A percentile compares a stretch with the other conserved stretches of the same genome.
Evolutionary conservation across 805 yeast species (phyloP).

Genomic region (Metschnikowia lochheadii): DNA sequence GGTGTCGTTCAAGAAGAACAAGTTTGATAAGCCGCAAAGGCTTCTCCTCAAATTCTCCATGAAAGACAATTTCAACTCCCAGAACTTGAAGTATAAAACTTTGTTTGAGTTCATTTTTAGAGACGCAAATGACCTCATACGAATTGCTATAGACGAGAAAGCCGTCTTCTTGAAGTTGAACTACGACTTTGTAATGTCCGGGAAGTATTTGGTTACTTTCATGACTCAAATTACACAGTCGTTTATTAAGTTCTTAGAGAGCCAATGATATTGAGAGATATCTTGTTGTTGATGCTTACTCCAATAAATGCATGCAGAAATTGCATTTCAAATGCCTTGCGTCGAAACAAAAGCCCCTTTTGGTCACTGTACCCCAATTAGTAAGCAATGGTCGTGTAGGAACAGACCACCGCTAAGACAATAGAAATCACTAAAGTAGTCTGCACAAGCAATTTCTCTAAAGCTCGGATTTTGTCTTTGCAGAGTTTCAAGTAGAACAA

Average conservation of each 20-base stretch:
- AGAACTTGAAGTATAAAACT: slow-evolving; percentile 34
- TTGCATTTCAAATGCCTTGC: background rate
- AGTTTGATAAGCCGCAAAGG: slow-evolving; percentile 23
- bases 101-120: slow-evolving; percentile 29
- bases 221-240: slow-evolving; percentile 28
- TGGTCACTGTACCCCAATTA: background rate
- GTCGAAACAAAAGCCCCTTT: background rate
- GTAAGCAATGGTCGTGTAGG: slow-evolving; percentile 16
- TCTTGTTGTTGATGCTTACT: too few relatives aligned
- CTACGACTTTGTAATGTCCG: slow-evolving; percentile 34
- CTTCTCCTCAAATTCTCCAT: slow-evolving; percentile 28
- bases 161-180: slow-evolving; percentile 30
- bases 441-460: slow-evolving; percentile 14
- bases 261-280: background rate
- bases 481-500: slow-evolving; percentile 50
- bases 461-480: slow-evolving; percentile 10
- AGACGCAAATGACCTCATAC: slow-evolving; percentile 13
- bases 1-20: slow-evolving; percentile 27
- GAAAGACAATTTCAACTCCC: slow-evolving; percentile 34
- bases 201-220: slow-evolving; percentile 24
- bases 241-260: background rate
- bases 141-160: slow-evolving; percentile 2
- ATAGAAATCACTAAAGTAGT: slow-evolving; percentile 10
- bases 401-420: slow-evolving; percentile 20
- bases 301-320: background rate